phyloP scores from a whole-genome alignment of 805 yeast species.

The Groenewaldozyma salmanticensis region DNA sequence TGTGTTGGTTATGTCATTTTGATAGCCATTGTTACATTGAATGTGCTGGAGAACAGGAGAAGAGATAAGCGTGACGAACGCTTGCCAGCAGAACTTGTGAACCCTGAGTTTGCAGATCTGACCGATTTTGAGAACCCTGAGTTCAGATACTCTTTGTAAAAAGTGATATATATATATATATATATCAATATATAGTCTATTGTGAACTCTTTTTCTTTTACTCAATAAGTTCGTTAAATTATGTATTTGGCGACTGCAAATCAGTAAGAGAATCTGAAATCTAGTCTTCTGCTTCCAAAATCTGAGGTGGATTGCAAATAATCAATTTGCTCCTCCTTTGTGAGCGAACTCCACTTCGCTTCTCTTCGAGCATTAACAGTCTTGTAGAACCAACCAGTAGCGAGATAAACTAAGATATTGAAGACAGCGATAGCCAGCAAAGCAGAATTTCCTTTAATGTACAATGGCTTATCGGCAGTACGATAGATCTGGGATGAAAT shows the following conservation, averaged over 20 bases:
- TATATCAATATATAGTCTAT: too few relatives aligned
- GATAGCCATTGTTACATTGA: conserved; percentile 18
- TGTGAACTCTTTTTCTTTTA: too few relatives aligned
- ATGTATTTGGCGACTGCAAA: too few relatives aligned
- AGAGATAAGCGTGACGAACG: conserved; percentile 13
- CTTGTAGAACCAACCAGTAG: conserved; percentile 24
- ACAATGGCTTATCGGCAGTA: conserved; percentile 47
- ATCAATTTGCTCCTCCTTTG: conserved; percentile 38
- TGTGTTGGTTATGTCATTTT: conserved; percentile 34
- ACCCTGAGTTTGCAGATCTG: conserved; percentile 29
- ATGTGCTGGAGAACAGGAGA: conserved; percentile 2
- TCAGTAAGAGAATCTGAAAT: conserved; percentile 31
- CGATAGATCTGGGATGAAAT: conserved; percentile 49
- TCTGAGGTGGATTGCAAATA: conserved; percentile 41
- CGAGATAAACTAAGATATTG: conserved; percentile 7
- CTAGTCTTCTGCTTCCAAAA: conserved; percentile 50
- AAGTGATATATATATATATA: conserved; percentile 9
- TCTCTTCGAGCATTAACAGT: conserved; percentile 28
- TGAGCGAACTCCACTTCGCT: conserved; percentile 41
- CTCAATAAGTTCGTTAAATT: too few relatives aligned
- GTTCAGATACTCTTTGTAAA: conserved; percentile 19
- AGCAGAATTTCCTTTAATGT: conserved; percentile 44
- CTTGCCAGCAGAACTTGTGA: too few relatives aligned
- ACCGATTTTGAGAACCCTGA: conserved; percentile 46
- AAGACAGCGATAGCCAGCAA: conserved; percentile 21